Base-by-base conservation (phyloP, 2,329 filamentous ascomycete species). In the Monilinia aucupariae region DNA sequence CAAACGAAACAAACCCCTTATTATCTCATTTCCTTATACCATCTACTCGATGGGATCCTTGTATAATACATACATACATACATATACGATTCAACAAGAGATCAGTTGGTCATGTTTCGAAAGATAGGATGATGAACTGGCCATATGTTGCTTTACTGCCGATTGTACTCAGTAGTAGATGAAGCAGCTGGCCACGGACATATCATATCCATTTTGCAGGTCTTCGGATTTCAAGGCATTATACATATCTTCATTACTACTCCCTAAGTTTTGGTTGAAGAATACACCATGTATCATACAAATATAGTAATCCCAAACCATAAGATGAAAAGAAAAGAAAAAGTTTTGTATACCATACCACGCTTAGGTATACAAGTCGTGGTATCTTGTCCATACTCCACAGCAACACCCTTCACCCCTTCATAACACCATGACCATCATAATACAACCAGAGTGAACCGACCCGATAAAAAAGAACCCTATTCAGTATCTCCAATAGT, bases 401-500 rank as follows among this genome's bases (percentile, higher is more conserved):
- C 9, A 39, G 32, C 51, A 37, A 32, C 15, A 45, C 30, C 20
- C 41, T 41, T 39, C 54, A 45, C 25, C 20, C 25, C 20, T 17
- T 27, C 55, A 50, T 50, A 50, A 59, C 55, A 59, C 55, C 55
- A 50, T 56, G 17, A 17, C 27, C 53, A 32, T 45, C 41, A 47
- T 56, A 17, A 56, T 47, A 47, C 4, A 56, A 56, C 53, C 39
- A 47, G 22, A 34, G 9, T 6, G n/a, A n/a, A 17, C 15, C 13
- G 22, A 22, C 30, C 13, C 22, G 2, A 45, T 17, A 47, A 13
- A 47, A 56, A 45, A 30, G 6, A 30, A 2, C 2, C 12, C n/a
- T 50, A 48, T 48, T 62, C 59, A 6, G 30, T 13, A 34, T n/a
- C 51, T 39, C 63, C 64, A 12, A 84, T 69, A 64, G 80, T 79